phyloP scores from a whole-genome alignment of 225 moss, liverwort and hornwort species.

The Neckera pumila region DNA sequence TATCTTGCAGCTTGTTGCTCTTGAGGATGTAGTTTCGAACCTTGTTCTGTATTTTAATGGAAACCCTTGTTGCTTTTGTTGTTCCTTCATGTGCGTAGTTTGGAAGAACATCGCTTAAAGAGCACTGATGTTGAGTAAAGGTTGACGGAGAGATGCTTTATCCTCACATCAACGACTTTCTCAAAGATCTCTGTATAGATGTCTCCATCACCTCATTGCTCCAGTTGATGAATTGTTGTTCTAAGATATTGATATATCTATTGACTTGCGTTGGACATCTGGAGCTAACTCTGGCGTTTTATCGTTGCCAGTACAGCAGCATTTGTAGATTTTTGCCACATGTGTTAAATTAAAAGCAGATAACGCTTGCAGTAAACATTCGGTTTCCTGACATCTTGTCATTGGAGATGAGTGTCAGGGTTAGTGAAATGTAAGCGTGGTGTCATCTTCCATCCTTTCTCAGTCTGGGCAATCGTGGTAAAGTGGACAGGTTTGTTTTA shows the following conservation, averaged over 20 bases:
- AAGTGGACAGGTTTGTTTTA: constrained; percentile 49
- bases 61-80: constrained; percentile 51
- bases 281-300: constrained; percentile 32
- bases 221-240: constrained; percentile 44
- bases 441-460: constrained; percentile 43
- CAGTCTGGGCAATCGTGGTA: constrained; percentile 31
- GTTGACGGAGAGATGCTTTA: constrained; percentile 70
- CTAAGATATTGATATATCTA: constrained; percentile 28
- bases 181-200: constrained; percentile 65
- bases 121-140: constrained; percentile 71
- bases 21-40: constrained; percentile 27
- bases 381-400: constrained; percentile 36
- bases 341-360: constrained; percentile 20
- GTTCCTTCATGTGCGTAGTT: constrained; percentile 78
- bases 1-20: constrained; percentile 33
- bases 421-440: constrained; percentile 43
- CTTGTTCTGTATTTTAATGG: constrained; percentile 51
- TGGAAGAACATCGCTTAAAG: constrained; percentile 70
- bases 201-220: constrained; percentile 65
- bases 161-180: constrained; percentile 70
- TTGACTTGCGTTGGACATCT: constrained; percentile 26
- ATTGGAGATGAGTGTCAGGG: constrained; percentile 53
- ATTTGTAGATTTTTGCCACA: constrained; percentile 12
- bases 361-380: constrained; percentile 18
- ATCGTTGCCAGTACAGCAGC: constrained; percentile 11